phyloP scores from a whole-genome alignment of 192 early-diverging fungal genomes.

The Entomortierella beljakovae region DNA sequence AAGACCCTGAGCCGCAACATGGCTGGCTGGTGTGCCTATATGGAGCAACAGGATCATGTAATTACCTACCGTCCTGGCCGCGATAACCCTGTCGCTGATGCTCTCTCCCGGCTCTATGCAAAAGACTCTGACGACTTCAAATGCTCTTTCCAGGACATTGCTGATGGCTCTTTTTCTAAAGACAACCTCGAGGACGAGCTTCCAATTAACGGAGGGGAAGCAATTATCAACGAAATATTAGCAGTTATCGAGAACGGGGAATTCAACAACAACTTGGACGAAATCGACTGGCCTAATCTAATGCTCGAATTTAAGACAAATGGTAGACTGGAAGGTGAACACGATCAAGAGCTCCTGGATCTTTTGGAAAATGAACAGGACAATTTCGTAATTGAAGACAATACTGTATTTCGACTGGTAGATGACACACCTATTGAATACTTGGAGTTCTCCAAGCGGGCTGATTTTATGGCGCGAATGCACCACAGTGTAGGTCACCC shows the following conservation, averaged over 20 bases:
- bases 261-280: neutral
- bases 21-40: constrained; percentile 5
- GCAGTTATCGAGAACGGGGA: neutral
- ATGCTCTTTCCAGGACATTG: neutral
- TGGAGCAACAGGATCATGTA: constrained; percentile 8
- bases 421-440: neutral
- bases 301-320: neutral
- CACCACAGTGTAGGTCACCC: constrained; percentile 9
- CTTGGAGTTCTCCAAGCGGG: neutral
- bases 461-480: constrained; percentile 5
- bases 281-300: constrained; percentile 2
- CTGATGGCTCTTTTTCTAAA: neutral
- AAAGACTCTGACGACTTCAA: neutral
- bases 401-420: neutral
- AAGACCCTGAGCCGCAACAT: constrained; percentile 4
- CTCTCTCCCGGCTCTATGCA: constrained; percentile 1
- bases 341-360: neutral
- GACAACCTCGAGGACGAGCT: no score
- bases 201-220: neutral
- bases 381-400: neutral
- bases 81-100: constrained; percentile 9
- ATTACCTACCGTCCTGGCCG: constrained; percentile 12
- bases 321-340: neutral
- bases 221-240: neutral
- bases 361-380: no score